These are phyloP conservation scores for Tetrapyrgos nigripes DNA, from an alignment of 1,284 basidiomycete genomes.

Conservation along the genomic window DNA sequence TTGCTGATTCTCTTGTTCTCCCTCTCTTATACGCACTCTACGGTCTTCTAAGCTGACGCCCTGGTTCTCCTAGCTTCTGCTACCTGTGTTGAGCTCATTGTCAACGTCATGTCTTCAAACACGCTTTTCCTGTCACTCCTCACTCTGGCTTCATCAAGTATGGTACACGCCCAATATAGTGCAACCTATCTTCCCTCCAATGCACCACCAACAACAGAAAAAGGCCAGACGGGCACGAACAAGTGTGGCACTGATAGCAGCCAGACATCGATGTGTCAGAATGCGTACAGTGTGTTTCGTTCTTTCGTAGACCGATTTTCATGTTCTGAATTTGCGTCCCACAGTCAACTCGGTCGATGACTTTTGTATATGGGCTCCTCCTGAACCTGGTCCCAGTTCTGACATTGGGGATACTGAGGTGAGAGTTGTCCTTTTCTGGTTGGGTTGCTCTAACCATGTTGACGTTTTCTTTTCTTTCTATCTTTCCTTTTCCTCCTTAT, in stretches of 20 bases:
- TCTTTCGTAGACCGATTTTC: slow-evolving; percentile 5
- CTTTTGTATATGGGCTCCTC: slow-evolving; percentile 60
- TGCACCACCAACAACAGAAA: slow-evolving; percentile 56
- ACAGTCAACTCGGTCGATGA: slow-evolving; percentile 69
- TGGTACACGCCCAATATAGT: slow-evolving; percentile 40
- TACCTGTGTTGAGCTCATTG: too few species aligned
- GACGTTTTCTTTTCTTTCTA: slow-evolving; percentile 1
- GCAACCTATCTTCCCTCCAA: slow-evolving; percentile 53
- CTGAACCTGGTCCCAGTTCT: slow-evolving; percentile 57
- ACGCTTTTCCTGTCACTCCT: neutral
- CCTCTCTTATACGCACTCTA: too few species aligned
- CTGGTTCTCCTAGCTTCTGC: too few species aligned
- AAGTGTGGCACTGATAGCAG: slow-evolving; percentile 63
- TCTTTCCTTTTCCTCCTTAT: slow-evolving; percentile 12
- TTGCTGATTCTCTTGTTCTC: too few species aligned
- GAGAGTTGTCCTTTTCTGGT: too few species aligned
- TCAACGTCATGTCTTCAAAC: neutral
- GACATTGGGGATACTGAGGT: slow-evolving; percentile 65
- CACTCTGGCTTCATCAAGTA: neutral
- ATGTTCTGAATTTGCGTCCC: slow-evolving; percentile 1
- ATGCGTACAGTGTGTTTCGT: slow-evolving; percentile 54
- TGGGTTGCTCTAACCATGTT: slow-evolving; percentile 12
- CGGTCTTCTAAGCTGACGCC: too few species aligned
- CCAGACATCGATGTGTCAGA: slow-evolving; percentile 71
- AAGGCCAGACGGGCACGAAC: slow-evolving; percentile 72